Percentiles rank a stretch among this genome's conserved stretches.
Conservation (phyloP, 1,284 basidiomycete genomes). For the Phellopilus nigrolimitatus region DNA sequence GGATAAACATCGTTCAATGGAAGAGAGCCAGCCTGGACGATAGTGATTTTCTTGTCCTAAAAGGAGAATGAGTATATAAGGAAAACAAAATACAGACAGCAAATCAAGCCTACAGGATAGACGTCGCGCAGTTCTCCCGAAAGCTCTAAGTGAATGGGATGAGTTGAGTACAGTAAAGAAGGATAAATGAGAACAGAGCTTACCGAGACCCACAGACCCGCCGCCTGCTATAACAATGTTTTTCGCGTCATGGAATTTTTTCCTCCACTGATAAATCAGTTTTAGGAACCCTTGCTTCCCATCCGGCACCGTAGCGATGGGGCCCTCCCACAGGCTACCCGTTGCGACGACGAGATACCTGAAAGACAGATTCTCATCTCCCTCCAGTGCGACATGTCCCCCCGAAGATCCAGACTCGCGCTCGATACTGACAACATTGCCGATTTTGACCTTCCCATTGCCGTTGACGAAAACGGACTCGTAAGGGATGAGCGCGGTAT, state of each 20-base stretch:
- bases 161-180: slow-evolving; percentile 12
- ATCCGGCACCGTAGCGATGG: slow-evolving; percentile 26
- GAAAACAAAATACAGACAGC: not conserved
- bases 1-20: slow-evolving; percentile 60
- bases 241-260: slow-evolving; percentile 41
- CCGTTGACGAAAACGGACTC: slow-evolving; percentile 34
- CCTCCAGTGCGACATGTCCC: slow-evolving; percentile 42
- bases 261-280: slow-evolving; percentile 40
- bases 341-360: slow-evolving; percentile 48
- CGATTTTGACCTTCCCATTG: slow-evolving; percentile 43
- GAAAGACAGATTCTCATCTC: slow-evolving; percentile 40
- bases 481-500: slow-evolving; percentile 34
- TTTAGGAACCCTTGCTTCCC: slow-evolving; percentile 31
- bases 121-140: slow-evolving; percentile 55
- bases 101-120: slow-evolving; percentile 40
- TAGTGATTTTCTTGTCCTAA: slow-evolving; percentile 56
- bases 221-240: slow-evolving; percentile 56
- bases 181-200: slow-evolving; percentile 21
- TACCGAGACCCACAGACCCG: slow-evolving; percentile 59
- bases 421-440: slow-evolving; percentile 40
- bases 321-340: slow-evolving; percentile 50
- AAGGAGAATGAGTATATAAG: not conserved
- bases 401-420: slow-evolving; percentile 33
- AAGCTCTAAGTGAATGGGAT: slow-evolving; percentile 37
- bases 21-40: slow-evolving; percentile 48